Evolutionary conservation across 495 filamentous ascomycete species (phyloP).

Genomic region (Umbilicaria muhlenbergii): DNA sequence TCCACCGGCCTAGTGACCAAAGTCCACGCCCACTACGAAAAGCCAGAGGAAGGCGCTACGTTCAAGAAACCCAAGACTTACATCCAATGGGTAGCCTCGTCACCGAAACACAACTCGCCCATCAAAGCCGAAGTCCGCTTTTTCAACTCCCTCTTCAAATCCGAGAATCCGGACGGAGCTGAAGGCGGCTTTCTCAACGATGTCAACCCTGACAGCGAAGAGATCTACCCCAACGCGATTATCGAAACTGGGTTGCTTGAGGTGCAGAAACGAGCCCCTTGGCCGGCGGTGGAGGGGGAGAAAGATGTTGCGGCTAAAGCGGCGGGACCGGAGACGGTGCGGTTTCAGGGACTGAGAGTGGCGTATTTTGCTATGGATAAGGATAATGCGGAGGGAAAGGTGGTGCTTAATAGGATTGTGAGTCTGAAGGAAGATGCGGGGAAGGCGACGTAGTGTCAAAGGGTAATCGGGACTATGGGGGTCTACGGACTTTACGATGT

Average conservation of each 20-base stretch:
- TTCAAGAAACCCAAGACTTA: slow-evolving; percentile 72
- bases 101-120: slow-evolving; percentile 41
- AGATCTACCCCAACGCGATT: slow-evolving; percentile 60
- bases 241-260: slow-evolving; percentile 80
- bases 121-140: slow-evolving; percentile 66
- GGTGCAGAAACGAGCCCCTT: slow-evolving; percentile 55
- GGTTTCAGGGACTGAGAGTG: slow-evolving; percentile 87
- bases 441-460: slow-evolving; percentile 21
- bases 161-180: slow-evolving; percentile 52
- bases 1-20: slow-evolving; percentile 51
- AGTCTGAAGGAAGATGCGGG: slow-evolving; percentile 79
- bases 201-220: slow-evolving; percentile 72
- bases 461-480: too few species aligned
- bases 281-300: slow-evolving; percentile 64
- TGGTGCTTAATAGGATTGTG: slow-evolving; percentile 86
- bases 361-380: slow-evolving; percentile 78
- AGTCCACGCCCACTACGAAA: slow-evolving; percentile 47
- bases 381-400: slow-evolving; percentile 57
- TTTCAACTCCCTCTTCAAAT: slow-evolving; percentile 75
- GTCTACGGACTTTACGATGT: too few species aligned
- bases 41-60: slow-evolving; percentile 26
- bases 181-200: slow-evolving; percentile 68
- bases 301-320: background rate
- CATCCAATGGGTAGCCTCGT: slow-evolving; percentile 77
- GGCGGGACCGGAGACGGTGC: slow-evolving; percentile 50